A percentile compares a stretch with the other conserved stretches of the same genome.
Evolutionary conservation across 2,329 filamentous ascomycete genomes (phyloP).

Genomic region (Colletotrichum caudatum): DNA sequence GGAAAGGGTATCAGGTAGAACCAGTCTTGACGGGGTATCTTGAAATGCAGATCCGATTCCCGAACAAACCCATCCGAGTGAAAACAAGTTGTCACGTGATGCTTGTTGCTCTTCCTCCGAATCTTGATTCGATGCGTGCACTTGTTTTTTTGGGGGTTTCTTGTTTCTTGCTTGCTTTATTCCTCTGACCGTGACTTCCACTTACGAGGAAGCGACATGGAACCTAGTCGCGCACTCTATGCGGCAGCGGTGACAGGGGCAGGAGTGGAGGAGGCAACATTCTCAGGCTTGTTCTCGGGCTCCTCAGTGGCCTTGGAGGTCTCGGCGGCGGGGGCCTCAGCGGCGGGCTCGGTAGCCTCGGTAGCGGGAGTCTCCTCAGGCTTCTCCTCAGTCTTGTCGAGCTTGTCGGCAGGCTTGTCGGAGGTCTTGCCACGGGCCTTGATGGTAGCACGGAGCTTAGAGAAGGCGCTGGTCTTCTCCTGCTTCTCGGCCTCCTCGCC

Average conservation of each 20-base stretch:
- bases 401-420: constrained; percentile 54
- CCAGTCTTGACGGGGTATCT: constrained; percentile 68
- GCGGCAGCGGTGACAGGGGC: constrained; percentile 63
- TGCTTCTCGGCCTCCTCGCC: constrained; percentile 70
- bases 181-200: constrained; percentile 14
- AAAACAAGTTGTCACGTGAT: constrained; percentile 38
- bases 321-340: constrained; percentile 45
- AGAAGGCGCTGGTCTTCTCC: constrained; percentile 67
- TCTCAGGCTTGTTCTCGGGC: constrained; percentile 57
- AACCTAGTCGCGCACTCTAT: constrained; percentile 51
- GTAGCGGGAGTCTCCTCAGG: constrained; percentile 48
- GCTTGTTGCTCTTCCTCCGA: constrained; percentile 38
- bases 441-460: constrained; percentile 70
- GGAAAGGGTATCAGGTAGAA: constrained; percentile 51
- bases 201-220: constrained; percentile 19
- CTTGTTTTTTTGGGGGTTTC: constrained; percentile 14
- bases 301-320: constrained; percentile 51
- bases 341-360: constrained; percentile 47
- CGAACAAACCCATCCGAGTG: constrained; percentile 51
- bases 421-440: constrained; percentile 58
- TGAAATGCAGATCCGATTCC: constrained; percentile 69
- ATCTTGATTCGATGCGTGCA: constrained; percentile 36
- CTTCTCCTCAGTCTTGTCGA: constrained; percentile 44
- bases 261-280: constrained; percentile 56
- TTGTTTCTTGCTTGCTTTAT: constrained; percentile 28